phyloP scores from a whole-genome alignment of 495 filamentous ascomycete genomes.

The Aspergillus mulundensis region DNA sequence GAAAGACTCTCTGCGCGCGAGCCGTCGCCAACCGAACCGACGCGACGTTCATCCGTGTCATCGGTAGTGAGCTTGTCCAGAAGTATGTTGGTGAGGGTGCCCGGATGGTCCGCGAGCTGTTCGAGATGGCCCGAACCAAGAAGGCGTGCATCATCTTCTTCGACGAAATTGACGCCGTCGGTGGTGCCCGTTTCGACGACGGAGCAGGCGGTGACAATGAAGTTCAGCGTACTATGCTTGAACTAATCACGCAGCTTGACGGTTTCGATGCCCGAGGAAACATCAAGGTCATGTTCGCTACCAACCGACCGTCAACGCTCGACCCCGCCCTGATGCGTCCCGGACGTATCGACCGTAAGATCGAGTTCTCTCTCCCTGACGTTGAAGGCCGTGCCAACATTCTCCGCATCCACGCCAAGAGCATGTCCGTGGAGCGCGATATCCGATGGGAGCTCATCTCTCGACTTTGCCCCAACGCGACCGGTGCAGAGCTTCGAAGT shows the following conservation, averaged over 20 bases:
- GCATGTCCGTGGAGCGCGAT: constrained; percentile 97
- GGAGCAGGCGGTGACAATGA: constrained; percentile 98
- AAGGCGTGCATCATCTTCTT: constrained; percentile 99
- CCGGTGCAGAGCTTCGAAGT: constrained; percentile 88
- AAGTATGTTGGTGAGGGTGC: constrained; percentile 99
- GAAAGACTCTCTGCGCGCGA: constrained; percentile 96
- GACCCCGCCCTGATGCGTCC: constrained; percentile 96
- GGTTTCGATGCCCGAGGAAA: constrained; percentile 97
- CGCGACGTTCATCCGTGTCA: constrained; percentile 97
- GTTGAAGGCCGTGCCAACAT: constrained; percentile 97
- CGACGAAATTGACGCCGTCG: constrained; percentile 97
- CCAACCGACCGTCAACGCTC: constrained; percentile 91
- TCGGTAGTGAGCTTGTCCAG: constrained; percentile 93
- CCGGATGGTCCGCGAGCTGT: constrained; percentile 95
- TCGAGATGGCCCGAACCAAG: constrained; percentile 99
- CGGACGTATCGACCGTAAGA: constrained; percentile 97
- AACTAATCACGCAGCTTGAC: constrained; percentile 96
- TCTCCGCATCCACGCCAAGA: constrained; percentile 97
- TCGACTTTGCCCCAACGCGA: constrained; percentile 92
- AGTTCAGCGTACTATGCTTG: constrained; percentile 98
- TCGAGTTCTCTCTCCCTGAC: constrained; percentile 96
- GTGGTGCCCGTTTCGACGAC: constrained; percentile 97
- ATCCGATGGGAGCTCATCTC: constrained; percentile 99
- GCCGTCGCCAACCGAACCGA: constrained; percentile 97
- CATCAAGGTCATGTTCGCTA: constrained; percentile 99